Conservation (phyloP, 2,329 filamentous ascomycete genomes). For the Trichoderma hamatum region DNA sequence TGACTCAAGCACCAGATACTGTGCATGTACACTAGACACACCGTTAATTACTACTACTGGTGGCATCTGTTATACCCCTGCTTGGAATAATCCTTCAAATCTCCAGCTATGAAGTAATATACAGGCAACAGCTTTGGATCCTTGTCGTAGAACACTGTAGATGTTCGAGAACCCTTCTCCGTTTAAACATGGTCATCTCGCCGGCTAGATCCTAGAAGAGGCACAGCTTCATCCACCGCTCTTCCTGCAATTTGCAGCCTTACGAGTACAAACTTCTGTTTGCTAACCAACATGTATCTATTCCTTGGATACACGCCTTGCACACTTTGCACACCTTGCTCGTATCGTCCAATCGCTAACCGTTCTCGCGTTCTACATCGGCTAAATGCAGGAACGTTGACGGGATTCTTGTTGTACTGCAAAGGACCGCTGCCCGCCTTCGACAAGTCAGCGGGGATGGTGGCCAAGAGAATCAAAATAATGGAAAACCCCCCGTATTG, state of each 20-base stretch:
- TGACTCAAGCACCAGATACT: neutral
- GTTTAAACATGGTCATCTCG: neutral
- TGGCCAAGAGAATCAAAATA: neutral
- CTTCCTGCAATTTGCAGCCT: slow-evolving; percentile 11
- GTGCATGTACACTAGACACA: neutral
- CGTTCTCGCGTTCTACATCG: slow-evolving; percentile 9
- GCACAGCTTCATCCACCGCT: slow-evolving; percentile 1
- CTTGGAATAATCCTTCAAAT: neutral
- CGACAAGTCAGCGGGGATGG: slow-evolving; percentile 8
- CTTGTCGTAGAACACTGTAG: neutral
- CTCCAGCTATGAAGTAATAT: neutral
- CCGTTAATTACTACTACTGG: neutral
- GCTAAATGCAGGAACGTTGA: slow-evolving; percentile 6
- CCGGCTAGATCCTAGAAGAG: neutral
- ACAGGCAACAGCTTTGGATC: neutral
- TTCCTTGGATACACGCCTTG: neutral
- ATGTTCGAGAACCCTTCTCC: neutral
- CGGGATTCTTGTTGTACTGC: slow-evolving; percentile 2
- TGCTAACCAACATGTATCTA: neutral
- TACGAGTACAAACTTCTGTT: neutral
- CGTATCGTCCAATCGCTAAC: slow-evolving; percentile 24
- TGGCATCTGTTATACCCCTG: neutral
- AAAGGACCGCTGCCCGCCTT: slow-evolving; percentile 7
- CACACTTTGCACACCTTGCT: neutral
- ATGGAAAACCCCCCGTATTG: neutral